Conservation (phyloP, 2,329 filamentous ascomycete species). For the Colletotrichum sp. region DNA sequence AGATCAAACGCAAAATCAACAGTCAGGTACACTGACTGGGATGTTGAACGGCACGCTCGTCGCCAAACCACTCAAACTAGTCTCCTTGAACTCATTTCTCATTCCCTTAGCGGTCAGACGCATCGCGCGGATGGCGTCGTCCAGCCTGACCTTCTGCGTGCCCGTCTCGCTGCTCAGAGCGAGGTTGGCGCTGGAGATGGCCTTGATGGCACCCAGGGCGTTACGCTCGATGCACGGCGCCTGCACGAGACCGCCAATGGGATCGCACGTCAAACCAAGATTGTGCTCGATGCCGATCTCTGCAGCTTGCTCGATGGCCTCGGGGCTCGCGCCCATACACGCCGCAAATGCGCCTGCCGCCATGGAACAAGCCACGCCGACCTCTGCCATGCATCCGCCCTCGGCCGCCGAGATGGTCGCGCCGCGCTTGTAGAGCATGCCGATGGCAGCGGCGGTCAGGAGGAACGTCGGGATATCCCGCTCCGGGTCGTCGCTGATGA, state of each 20-base stretch:
- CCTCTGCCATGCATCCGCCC: constrained; percentile 59
- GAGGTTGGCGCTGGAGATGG: constrained; percentile 54
- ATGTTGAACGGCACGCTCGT: constrained; percentile 55
- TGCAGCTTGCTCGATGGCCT: constrained; percentile 55
- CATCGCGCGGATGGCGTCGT: constrained; percentile 57
- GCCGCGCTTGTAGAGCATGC: constrained; percentile 59
- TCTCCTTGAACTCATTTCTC: constrained; percentile 60
- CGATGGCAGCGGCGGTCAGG: constrained; percentile 53
- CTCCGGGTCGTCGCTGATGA: constrained; percentile 54
- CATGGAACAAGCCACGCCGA: constrained; percentile 58
- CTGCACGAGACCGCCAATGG: constrained; percentile 55
- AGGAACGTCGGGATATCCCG: constrained; percentile 55
- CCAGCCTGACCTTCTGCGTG: constrained; percentile 52
- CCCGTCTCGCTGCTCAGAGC: constrained; percentile 49
- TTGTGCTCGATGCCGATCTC: constrained; percentile 60
- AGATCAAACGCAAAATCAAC: constrained; percentile 30
- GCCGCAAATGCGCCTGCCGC: constrained; percentile 55
- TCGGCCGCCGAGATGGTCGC: constrained; percentile 57
- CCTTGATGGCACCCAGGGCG: constrained; percentile 55
- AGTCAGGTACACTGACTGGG: constrained; percentile 57
- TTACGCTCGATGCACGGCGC: constrained; percentile 58
- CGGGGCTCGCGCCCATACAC: constrained; percentile 55
- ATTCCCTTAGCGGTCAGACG: constrained; percentile 54
- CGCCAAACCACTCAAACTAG: constrained; percentile 53
- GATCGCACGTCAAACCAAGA: constrained; percentile 54